Percentiles rank a stretch among this genome's conserved stretches.
phyloP scores from a whole-genome alignment of 2,329 filamentous ascomycete species.

The Coniochaeta sp. region DNA sequence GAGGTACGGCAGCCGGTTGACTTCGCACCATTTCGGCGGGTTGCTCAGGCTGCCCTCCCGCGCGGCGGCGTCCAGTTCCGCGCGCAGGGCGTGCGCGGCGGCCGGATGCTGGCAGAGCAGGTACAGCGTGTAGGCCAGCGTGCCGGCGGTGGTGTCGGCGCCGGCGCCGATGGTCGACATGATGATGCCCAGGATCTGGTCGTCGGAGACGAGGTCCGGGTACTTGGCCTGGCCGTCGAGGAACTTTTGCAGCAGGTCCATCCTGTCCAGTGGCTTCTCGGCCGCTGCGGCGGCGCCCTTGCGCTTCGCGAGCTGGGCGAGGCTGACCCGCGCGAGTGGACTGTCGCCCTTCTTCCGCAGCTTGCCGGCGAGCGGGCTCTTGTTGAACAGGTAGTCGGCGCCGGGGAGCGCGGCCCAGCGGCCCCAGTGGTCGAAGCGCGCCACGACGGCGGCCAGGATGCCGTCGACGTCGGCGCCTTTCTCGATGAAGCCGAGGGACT shows the following conservation, averaged over 20 bases:
- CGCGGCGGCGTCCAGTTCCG: constrained; percentile 8
- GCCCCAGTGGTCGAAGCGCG: constrained; percentile 9
- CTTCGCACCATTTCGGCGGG: constrained; percentile 6
- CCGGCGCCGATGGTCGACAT: constrained; percentile 14
- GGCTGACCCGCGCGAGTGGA: constrained; percentile 8
- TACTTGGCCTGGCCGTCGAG: constrained; percentile 8
- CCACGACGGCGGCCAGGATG: constrained; percentile 9
- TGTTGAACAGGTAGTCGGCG: constrained; percentile 6
- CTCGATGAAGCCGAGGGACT: constrained; percentile 9
- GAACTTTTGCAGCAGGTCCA: constrained; percentile 7
- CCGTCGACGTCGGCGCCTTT: constrained; percentile 10
- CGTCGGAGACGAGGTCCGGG: constrained; percentile 5
- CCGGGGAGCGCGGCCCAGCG: constrained; percentile 4
- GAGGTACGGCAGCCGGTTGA: constrained; percentile 12
- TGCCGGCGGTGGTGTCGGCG: constrained; percentile 13
- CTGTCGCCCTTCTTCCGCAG: constrained; percentile 8
- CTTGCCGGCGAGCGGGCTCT: constrained; percentile 6
- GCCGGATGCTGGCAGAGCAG: constrained; percentile 8
- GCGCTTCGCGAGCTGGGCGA: constrained; percentile 7
- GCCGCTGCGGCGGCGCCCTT: constrained; percentile 4
- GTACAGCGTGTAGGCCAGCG: constrained; percentile 10
- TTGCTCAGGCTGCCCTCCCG: not conserved
- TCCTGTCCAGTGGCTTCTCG: constrained; percentile 2
- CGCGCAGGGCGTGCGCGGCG: constrained; percentile 2
- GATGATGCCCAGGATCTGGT: constrained; percentile 8